A percentile compares a stretch with the other conserved stretches of the same genome.
Evolutionary conservation across 768 basidiomycete species (phyloP).

Genomic region (Leccinum boreale): DNA sequence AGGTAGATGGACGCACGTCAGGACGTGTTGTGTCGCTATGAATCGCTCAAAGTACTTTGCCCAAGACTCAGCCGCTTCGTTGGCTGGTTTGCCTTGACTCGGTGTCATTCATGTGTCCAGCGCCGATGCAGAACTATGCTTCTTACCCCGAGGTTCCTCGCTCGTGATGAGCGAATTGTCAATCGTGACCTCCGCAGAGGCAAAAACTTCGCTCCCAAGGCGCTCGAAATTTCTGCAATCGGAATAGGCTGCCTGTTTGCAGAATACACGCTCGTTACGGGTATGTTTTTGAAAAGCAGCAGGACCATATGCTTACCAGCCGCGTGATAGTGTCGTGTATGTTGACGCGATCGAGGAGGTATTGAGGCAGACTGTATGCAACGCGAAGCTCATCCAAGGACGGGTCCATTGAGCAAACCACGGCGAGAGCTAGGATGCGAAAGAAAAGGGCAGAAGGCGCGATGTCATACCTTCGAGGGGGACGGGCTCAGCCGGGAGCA

Average conservation of each 20-base stretch:
- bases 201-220: constrained; percentile 26
- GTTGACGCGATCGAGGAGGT: constrained; percentile 24
- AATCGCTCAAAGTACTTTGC: constrained; percentile 19
- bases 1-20: constrained; percentile 16
- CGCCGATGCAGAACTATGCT: background rate
- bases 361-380: constrained; percentile 19
- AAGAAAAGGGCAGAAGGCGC: background rate
- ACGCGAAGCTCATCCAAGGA: constrained; percentile 6
- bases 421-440: background rate
- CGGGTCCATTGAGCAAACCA: constrained; percentile 5
- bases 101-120: constrained; percentile 3
- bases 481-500: constrained; percentile 7
- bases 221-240: constrained; percentile 28
- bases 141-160: constrained; percentile 19
- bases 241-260: constrained; percentile 19
- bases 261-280: background rate
- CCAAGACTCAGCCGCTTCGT: constrained; percentile 23
- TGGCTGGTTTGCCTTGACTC: constrained; percentile 11
- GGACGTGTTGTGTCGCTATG: constrained; percentile 21
- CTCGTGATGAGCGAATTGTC: constrained; percentile 20
- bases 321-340: constrained; percentile 28
- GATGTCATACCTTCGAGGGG: constrained; percentile 7
- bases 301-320: constrained; percentile 15
- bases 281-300: background rate
- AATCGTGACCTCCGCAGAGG: constrained; percentile 19